A percentile compares a stretch with the other conserved stretches of the same genome.
phyloP scores from a whole-genome alignment of 2,329 filamentous ascomycete genomes.

The Trichoderma simmonsii region DNA sequence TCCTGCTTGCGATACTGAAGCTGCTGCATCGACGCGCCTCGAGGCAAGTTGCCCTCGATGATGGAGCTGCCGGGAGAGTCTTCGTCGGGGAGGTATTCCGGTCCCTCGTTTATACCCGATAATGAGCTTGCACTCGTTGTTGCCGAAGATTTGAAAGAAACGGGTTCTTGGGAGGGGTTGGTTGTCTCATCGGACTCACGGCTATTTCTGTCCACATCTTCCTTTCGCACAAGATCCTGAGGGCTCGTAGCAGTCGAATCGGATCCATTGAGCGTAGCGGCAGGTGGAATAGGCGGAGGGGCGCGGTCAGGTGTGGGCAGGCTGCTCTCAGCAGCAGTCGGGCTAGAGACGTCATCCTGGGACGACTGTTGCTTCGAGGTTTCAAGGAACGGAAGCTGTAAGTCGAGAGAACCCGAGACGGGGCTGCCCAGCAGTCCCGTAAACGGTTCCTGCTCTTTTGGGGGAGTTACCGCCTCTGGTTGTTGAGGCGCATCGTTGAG shows the following conservation, averaged over 20 bases:
- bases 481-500: slow-evolving; percentile 39
- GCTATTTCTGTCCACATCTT: slow-evolving; percentile 46
- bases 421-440: not conserved
- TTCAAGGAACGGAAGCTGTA: slow-evolving; percentile 8
- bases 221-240: slow-evolving; percentile 31
- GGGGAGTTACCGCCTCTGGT: slow-evolving; percentile 26
- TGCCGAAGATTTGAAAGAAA: slow-evolving; percentile 51
- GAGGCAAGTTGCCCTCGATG: slow-evolving; percentile 42
- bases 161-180: slow-evolving; percentile 46
- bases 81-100: slow-evolving; percentile 44
- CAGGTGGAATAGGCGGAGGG: slow-evolving; percentile 21
- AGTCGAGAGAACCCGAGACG: not conserved
- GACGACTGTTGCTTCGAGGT: not conserved
- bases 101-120: slow-evolving; percentile 48
- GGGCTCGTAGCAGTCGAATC: slow-evolving; percentile 34
- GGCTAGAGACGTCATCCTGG: slow-evolving; percentile 5
- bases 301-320: slow-evolving; percentile 21
- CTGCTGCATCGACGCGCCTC: slow-evolving; percentile 49
- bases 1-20: slow-evolving; percentile 61
- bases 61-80: slow-evolving; percentile 51
- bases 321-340: slow-evolving; percentile 19
- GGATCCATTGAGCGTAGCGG: slow-evolving; percentile 27
- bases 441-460: slow-evolving; percentile 21
- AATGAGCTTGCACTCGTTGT: slow-evolving; percentile 56
- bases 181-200: slow-evolving; percentile 52